Base-by-base conservation (phyloP, 225 moss, liverwort and hornwort species). In the Marchantia paleacea region DNA sequence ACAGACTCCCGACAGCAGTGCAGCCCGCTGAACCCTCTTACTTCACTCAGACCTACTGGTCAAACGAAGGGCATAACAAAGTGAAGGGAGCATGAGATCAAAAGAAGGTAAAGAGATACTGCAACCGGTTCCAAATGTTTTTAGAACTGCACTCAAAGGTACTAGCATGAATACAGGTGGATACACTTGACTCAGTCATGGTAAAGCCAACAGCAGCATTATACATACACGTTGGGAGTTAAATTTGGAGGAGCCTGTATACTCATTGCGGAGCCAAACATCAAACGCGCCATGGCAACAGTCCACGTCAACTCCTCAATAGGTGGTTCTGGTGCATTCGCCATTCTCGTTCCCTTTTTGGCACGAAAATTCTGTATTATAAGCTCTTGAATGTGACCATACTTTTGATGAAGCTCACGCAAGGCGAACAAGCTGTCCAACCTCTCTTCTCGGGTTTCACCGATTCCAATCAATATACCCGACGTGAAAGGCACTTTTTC, bases 191-290 rank as follows among this genome's bases (percentile, higher is more conserved):
- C 70, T 70, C 48, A n/a, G 31, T 11, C 50, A n/a, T n/a, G n/a
- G n/a, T n/a, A n/a, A n/a, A n/a, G n/a, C n/a, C n/a, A n/a, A n/a
- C n/a, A n/a, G n/a, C n/a, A 22, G 68, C 74, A 84, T 85, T 53
- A 81, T 85, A 49, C 39, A 58, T 88, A 96, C 95, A 69, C 81
- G 63, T 80, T 81, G 65, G 93, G 94, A 88, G 96, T 92, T 83
- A 96, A 91, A 82, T 96, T 96, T 7, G 96, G 96, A 79, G 96
- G 96, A 69, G 96, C 92, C 87, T 96, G 96, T 78, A 96, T 92
- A 58, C 88, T 96, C 96, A 96, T 96, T 10, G 89, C 86, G 68
- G 93, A 61, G 50, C 96, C 96, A 81, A 96, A 94, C 49, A 82
- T 82, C 88, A 96, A 89, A 50, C 96, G 92, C 82, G 91, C 90